Conservation (phyloP, 495 filamentous ascomycete genomes). For the Venustampulla echinocandica region DNA sequence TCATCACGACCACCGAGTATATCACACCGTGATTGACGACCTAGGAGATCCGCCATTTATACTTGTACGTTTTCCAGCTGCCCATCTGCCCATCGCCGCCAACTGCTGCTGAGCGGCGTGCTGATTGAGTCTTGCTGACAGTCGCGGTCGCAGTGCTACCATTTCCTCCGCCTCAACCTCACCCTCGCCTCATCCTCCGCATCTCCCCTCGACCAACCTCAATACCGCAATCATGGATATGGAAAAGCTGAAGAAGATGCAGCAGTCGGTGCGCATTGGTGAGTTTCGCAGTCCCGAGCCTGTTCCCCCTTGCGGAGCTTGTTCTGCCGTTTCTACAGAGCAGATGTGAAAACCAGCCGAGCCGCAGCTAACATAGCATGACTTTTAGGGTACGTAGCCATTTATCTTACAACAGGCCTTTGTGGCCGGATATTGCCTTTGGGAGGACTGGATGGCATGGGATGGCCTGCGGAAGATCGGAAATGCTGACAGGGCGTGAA, state of each 20-base stretch:
- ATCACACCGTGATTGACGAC: not conserved
- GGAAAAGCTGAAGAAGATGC: slow-evolving; percentile 69
- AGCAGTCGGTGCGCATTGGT: slow-evolving; percentile 70
- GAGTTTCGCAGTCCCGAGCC: slow-evolving; percentile 31
- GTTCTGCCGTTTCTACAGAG: slow-evolving; percentile 2
- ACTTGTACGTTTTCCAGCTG: not conserved
- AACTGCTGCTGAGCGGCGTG: not conserved
- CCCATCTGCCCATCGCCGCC: not conserved
- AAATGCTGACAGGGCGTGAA: slow-evolving; percentile 18
- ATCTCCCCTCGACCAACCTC: slow-evolving; percentile 5
- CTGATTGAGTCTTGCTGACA: not conserved
- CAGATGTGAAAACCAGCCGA: not conserved
- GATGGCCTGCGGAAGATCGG: not conserved
- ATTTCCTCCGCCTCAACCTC: slow-evolving; percentile 2
- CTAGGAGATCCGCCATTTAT: not conserved
- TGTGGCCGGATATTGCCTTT: not conserved
- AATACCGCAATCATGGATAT: slow-evolving; percentile 52
- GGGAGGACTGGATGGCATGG: slow-evolving; percentile 9
- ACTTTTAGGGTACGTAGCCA: slow-evolving; percentile 27
- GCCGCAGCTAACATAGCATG: slow-evolving; percentile 19
- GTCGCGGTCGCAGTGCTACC: not conserved
- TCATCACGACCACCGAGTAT: no score
- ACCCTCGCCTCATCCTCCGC: not conserved
- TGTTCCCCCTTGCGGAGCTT: no score
- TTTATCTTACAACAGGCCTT: slow-evolving; percentile 2